Conservation (phyloP, 371 early-diverging fungal species). For the Actinomortierella wolfii region DNA sequence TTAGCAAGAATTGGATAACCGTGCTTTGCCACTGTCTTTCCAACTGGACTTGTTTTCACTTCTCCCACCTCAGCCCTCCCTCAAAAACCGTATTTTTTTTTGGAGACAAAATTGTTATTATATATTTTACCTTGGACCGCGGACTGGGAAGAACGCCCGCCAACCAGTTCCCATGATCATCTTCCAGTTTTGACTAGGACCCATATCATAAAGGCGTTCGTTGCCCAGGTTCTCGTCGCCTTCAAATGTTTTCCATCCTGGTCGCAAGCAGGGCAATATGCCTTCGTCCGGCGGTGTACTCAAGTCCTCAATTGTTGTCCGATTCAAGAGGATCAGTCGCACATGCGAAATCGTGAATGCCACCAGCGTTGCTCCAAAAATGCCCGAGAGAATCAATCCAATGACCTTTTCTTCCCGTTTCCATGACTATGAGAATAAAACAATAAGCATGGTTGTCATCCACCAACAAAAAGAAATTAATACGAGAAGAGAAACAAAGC, state of each 20-base stretch:
- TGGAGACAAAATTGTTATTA: no score
- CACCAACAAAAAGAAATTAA: not conserved
- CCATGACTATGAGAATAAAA: constrained; percentile 26
- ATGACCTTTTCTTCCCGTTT: constrained; percentile 24
- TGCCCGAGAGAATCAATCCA: constrained; percentile 51
- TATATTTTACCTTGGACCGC: no score
- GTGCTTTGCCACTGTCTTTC: no score
- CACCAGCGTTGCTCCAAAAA: constrained; percentile 47
- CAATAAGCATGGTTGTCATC: constrained; percentile 32
- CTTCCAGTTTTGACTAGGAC: constrained; percentile 49
- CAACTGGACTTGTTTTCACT: no score
- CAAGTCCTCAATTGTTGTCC: constrained; percentile 62
- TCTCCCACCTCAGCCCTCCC: no score
- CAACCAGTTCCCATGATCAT: constrained; percentile 50
- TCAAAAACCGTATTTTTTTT: no score
- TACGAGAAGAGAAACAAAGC: not conserved
- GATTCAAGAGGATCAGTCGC: constrained; percentile 55
- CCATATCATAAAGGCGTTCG: constrained; percentile 55
- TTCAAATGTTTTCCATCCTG: constrained; percentile 51
- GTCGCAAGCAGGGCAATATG: constrained; percentile 51
- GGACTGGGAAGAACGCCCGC: constrained; percentile 8
- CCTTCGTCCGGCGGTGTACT: constrained; percentile 49
- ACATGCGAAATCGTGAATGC: constrained; percentile 48
- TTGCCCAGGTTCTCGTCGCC: constrained; percentile 50
- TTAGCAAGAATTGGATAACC: no score